Percentiles rank a stretch among this genome's conserved stretches.
phyloP scores from a whole-genome alignment of 2,329 filamentous ascomycete genomes.

The Penicillium griseofulvum region DNA sequence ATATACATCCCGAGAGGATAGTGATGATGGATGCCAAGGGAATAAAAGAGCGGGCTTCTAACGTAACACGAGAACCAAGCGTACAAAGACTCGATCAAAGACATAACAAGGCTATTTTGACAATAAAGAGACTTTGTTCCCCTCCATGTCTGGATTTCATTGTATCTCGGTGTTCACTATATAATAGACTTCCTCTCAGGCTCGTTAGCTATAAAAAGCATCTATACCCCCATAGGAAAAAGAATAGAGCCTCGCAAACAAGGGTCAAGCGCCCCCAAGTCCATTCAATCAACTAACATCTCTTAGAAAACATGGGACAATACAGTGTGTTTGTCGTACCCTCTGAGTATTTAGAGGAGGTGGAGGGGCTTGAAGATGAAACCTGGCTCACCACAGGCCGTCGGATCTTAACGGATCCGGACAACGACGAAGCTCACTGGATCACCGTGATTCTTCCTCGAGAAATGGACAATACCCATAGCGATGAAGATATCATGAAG shows the following conservation, averaged over 20 bases:
- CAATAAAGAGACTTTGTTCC: neutral
- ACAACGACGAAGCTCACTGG: neutral
- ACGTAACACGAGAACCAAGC: neutral
- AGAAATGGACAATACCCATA: neutral
- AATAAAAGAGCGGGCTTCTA: neutral
- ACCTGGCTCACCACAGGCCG: neutral
- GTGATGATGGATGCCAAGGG: neutral
- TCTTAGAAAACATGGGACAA: neutral
- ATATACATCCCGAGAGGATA: neutral
- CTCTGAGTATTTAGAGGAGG: neutral
- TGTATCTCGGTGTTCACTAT: neutral
- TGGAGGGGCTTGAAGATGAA: neutral
- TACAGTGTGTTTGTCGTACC: neutral
- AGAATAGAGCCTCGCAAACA: neutral
- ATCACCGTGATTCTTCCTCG: neutral
- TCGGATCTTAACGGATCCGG: neutral
- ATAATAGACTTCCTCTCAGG: neutral
- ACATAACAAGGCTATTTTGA: neutral
- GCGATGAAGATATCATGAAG: neutral
- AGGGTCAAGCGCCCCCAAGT: neutral
- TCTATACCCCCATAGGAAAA: neutral
- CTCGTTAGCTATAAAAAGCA: neutral
- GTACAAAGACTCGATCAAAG: neutral
- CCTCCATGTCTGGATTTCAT: neutral
- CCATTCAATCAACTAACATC: neutral